Evolutionary conservation across 2,329 filamentous ascomycete genomes (phyloP).

Genomic region (Exserohilum turcica): DNA sequence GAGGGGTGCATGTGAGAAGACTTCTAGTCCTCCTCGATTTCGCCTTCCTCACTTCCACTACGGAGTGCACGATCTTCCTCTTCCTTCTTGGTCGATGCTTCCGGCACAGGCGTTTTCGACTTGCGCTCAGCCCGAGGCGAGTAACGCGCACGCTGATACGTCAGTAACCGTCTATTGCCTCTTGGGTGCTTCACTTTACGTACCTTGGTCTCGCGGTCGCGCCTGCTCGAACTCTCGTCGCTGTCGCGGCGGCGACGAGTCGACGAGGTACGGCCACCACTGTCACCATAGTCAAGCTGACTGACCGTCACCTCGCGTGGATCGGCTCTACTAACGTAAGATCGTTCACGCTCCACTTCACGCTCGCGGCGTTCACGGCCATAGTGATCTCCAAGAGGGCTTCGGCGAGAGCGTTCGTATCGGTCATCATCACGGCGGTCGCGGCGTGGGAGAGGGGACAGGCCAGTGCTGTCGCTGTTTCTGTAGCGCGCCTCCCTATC

Average conservation of each 20-base stretch:
- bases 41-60: slow-evolving; percentile 94
- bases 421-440: slow-evolving; percentile 48
- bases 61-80: slow-evolving; percentile 70
- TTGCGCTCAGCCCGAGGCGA: slow-evolving; percentile 60
- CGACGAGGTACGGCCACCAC: slow-evolving; percentile 56
- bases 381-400: slow-evolving; percentile 67
- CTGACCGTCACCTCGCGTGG: slow-evolving; percentile 75
- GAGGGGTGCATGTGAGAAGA: slow-evolving; percentile 9
- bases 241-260: slow-evolving; percentile 74
- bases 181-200: slow-evolving; percentile 17
- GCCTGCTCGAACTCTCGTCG: slow-evolving; percentile 58
- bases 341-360: slow-evolving; percentile 86
- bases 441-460: slow-evolving; percentile 57
- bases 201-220: slow-evolving; percentile 54
- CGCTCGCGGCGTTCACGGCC: slow-evolving; percentile 85
- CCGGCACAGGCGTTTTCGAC: slow-evolving; percentile 59
- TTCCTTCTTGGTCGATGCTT: slow-evolving; percentile 40
- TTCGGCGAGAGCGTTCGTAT: slow-evolving; percentile 60
- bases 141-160: slow-evolving; percentile 54
- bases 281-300: slow-evolving; percentile 88
- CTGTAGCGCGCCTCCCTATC: slow-evolving; percentile 93
- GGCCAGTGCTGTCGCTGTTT: slow-evolving; percentile 72
- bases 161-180: slow-evolving; percentile 15
- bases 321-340: slow-evolving; percentile 79
- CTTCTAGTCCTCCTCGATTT: slow-evolving; percentile 79